Conservation (phyloP, 2,329 filamentous ascomycete genomes). For the Apiospora pterosperma region DNA sequence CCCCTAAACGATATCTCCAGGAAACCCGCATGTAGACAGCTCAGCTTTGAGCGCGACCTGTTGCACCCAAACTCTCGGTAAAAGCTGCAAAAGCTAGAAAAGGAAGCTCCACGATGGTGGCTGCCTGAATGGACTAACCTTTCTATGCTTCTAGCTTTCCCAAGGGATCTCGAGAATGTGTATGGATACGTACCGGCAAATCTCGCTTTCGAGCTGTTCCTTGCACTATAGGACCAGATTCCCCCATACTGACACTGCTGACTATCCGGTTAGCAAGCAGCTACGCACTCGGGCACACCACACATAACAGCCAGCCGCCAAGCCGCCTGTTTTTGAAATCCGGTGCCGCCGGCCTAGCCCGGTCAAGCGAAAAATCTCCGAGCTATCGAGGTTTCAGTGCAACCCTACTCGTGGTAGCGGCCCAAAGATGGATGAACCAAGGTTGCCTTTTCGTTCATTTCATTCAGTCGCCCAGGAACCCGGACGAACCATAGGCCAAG, state of each 20-base stretch:
- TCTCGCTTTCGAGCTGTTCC: not conserved
- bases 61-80: not conserved
- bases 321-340: not conserved
- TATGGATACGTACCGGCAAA: not conserved
- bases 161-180: not conserved
- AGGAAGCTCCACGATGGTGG: not conserved
- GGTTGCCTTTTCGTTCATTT: not conserved
- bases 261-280: not conserved
- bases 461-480: slow-evolving; percentile 2
- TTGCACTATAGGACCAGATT: not conserved
- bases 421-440: not conserved
- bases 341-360: slow-evolving; percentile 3
- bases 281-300: not conserved
- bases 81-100: not conserved
- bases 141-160: too few relatives aligned
- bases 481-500: slow-evolving; percentile 3
- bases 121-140: not conserved
- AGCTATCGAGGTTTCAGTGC: slow-evolving; percentile 2
- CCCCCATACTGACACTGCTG: not conserved
- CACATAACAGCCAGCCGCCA: too few relatives aligned
- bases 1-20: not conserved
- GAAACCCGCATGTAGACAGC: not conserved
- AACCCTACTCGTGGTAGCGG: slow-evolving; percentile 1
- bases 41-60: not conserved
- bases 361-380: slow-evolving; percentile 6